These are phyloP conservation scores for Pascua guehoae DNA, from an alignment of 1,284 basidiomycete genomes.

Conservation along the genomic window DNA sequence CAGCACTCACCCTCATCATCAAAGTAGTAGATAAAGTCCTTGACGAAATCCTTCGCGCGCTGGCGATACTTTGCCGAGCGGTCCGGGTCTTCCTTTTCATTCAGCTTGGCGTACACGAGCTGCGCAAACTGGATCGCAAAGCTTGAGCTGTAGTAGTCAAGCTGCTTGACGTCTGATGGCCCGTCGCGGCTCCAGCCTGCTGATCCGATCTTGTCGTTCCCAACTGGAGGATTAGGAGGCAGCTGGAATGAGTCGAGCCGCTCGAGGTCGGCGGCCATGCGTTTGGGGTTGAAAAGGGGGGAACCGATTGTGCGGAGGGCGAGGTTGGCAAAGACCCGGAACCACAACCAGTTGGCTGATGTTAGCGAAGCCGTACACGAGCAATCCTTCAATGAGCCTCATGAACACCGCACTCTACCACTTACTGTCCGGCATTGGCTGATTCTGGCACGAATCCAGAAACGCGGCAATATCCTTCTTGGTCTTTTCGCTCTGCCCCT, in stretches of 20 bases:
- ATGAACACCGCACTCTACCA: neutral
- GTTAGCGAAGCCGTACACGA: conserved; percentile 39
- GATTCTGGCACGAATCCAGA: conserved; percentile 71
- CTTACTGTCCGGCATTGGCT: conserved; percentile 54
- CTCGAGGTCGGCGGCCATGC: conserved; percentile 69
- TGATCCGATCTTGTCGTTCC: conserved; percentile 46
- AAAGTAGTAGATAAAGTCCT: conserved; percentile 71
- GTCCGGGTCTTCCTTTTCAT: conserved; percentile 59
- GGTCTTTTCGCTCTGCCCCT: conserved; percentile 55
- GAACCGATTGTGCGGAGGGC: conserved; percentile 64
- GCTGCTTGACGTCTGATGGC: conserved; percentile 69
- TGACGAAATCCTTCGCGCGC: conserved; percentile 61
- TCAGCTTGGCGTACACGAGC: conserved; percentile 61
- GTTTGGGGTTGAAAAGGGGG: conserved; percentile 56
- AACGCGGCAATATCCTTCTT: conserved; percentile 63
- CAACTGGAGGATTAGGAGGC: conserved; percentile 34
- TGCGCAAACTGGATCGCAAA: conserved; percentile 75
- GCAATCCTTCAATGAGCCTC: neutral
- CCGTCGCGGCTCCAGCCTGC: conserved; percentile 71
- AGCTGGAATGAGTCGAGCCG: conserved; percentile 76
- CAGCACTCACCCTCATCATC: conserved; percentile 59
- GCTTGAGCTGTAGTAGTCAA: conserved; percentile 74
- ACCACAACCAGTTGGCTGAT: conserved; percentile 74
- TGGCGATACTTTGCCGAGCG: conserved; percentile 63
- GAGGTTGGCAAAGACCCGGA: conserved; percentile 73